A percentile compares a stretch with the other conserved stretches of the same genome.
phyloP scores from a whole-genome alignment of 2,329 filamentous ascomycete species.

The Aspergillus ibericus region DNA sequence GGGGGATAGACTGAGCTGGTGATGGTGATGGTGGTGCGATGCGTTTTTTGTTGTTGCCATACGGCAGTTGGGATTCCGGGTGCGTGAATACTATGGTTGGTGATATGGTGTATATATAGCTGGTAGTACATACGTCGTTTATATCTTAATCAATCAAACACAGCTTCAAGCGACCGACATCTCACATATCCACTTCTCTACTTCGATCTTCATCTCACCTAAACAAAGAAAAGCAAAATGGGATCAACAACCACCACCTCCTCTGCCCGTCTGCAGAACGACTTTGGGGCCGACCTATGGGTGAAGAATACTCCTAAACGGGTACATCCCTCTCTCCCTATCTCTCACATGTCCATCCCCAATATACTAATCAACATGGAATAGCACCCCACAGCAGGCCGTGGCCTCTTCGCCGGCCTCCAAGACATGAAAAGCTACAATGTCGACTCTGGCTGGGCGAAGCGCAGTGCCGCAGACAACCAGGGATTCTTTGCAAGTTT shows the following conservation, averaged over 20 bases:
- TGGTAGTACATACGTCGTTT: neutral
- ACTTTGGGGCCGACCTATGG: conserved; percentile 40
- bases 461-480: conserved; percentile 22
- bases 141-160: neutral
- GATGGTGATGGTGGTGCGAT: neutral
- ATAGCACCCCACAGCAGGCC: conserved; percentile 35
- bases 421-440: conserved; percentile 42
- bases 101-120: neutral
- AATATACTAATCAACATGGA: neutral
- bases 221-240: neutral
- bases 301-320: conserved; percentile 23
- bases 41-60: neutral
- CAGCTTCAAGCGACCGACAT: neutral
- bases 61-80: neutral
- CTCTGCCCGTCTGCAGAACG: conserved; percentile 30
- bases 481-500: conserved; percentile 16
- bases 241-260: neutral
- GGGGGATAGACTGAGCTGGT: neutral
- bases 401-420: conserved; percentile 41
- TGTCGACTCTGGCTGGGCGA: conserved; percentile 39
- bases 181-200: neutral
- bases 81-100: neutral
- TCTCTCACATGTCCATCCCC: neutral
- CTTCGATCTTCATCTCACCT: neutral
- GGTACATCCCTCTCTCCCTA: conserved; percentile 16